Percentiles rank a stretch among this genome's conserved stretches.
phyloP scores from a whole-genome alignment of 306 rosid species.

The Trifolium dubium region DNA sequence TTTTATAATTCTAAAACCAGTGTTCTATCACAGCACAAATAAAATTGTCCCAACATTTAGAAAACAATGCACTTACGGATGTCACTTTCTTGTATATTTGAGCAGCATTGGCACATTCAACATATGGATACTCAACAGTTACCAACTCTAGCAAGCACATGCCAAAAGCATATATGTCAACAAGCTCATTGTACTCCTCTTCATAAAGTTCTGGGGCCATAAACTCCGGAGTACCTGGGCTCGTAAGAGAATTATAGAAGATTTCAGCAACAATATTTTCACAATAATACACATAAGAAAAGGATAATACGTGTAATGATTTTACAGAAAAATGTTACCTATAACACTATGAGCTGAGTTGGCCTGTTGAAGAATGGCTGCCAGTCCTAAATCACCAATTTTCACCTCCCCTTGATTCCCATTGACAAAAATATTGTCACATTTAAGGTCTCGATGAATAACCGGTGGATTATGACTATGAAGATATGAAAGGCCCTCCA shows the following conservation, averaged over 20 bases:
- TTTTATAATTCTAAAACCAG: constrained; percentile 28
- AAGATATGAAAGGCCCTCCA: constrained; percentile 95
- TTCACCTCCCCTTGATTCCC: constrained; percentile 99
- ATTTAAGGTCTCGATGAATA: constrained; percentile 96
- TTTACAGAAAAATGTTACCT: constrained; percentile 59
- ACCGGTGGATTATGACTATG: constrained; percentile 93
- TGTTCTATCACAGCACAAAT: constrained; percentile 24
- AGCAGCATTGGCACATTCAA: constrained; percentile 95
- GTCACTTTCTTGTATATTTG: constrained; percentile 99
- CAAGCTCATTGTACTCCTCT: constrained; percentile 96
- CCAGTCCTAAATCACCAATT: constrained; percentile 96
- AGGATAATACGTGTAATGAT: constrained; percentile 18
- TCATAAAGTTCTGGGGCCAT: constrained; percentile 99
- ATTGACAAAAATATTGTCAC: constrained; percentile 95
- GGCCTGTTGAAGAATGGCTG: constrained; percentile 93
- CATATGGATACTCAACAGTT: constrained; percentile 89
- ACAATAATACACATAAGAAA: constrained; percentile 9
- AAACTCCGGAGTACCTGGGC: constrained; percentile 92
- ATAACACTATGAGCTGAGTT: constrained; percentile 92
- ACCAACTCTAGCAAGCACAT: constrained; percentile 97
- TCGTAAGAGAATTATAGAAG: constrained; percentile 32
- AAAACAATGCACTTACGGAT: constrained; percentile 64
- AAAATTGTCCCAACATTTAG: constrained; percentile 31
- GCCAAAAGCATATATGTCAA: constrained; percentile 96
- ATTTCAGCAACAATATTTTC: constrained; percentile 32